These are phyloP conservation scores for Xylariaceae sp. DNA, from an alignment of 2,329 filamentous ascomycete genomes.

Conservation along the genomic window DNA sequence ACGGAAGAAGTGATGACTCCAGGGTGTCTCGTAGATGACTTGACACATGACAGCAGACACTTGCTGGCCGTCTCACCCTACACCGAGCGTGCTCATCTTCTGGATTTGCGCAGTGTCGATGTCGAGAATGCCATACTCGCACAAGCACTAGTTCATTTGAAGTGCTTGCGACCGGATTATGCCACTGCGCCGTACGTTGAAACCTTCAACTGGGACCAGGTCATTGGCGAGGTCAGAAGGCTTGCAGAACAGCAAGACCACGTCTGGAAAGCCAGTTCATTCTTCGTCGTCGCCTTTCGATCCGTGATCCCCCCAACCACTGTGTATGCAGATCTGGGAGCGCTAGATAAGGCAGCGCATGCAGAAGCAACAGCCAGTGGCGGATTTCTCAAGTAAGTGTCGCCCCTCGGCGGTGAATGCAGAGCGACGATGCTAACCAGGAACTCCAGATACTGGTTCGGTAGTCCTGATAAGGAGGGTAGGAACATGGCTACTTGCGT, in stretches of 20 bases:
- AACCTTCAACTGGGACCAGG: slow-evolving; percentile 71
- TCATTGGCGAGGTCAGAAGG: slow-evolving; percentile 55
- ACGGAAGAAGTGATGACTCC: slow-evolving; percentile 10
- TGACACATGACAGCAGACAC: slow-evolving; percentile 14
- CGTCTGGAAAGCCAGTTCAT: slow-evolving; percentile 59
- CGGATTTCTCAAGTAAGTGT: slow-evolving; percentile 70
- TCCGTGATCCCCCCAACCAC: slow-evolving; percentile 66
- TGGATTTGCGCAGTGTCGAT: slow-evolving; percentile 66
- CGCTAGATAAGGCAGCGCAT: slow-evolving; percentile 75
- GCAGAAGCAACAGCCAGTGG: slow-evolving; percentile 74
- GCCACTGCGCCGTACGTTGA: slow-evolving; percentile 69
- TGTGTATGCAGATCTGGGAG: slow-evolving; percentile 63
- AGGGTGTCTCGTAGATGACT: slow-evolving; percentile 2
- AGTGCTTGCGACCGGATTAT: slow-evolving; percentile 64
- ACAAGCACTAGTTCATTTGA: slow-evolving; percentile 62
- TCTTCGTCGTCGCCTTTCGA: slow-evolving; percentile 83
- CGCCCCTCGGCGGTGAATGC: slow-evolving; percentile 15
- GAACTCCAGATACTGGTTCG: slow-evolving; percentile 85
- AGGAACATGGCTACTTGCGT: slow-evolving; percentile 79
- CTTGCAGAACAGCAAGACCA: slow-evolving; percentile 46
- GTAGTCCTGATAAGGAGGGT: slow-evolving; percentile 62
- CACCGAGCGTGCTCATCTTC: slow-evolving; percentile 62
- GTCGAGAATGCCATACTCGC: slow-evolving; percentile 66
- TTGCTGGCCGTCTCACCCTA: slow-evolving; percentile 72
- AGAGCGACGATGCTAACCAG: too few relatives aligned